Evolutionary conservation across 352 stramenopile species (phyloP).

Genomic region (Phytophthora vignae): DNA sequence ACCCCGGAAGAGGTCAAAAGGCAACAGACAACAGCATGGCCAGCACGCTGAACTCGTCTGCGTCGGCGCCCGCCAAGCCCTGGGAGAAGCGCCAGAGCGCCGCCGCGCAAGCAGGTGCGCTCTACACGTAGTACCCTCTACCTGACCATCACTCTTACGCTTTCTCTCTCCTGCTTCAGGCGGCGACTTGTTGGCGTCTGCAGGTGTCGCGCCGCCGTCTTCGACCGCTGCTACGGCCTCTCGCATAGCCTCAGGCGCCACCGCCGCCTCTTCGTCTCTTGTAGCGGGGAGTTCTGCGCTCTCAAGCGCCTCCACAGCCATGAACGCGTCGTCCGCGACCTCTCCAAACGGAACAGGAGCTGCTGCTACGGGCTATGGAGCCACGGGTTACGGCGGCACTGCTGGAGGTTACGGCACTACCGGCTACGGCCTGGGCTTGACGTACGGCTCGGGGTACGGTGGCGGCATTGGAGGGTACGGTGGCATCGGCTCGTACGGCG

Average conservation of each 20-base stretch:
- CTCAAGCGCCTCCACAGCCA: conserved; percentile 12
- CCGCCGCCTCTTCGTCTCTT: conserved; percentile 7
- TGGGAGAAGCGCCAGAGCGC: conserved; percentile 52
- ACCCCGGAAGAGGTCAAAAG: neutral
- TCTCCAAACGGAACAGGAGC: conserved; percentile 26
- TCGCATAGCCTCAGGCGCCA: neutral
- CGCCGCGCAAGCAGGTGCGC: conserved; percentile 38
- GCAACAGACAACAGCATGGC: conserved; percentile 20
- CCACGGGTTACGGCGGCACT: conserved; percentile 31
- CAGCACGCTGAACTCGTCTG: conserved; percentile 35
- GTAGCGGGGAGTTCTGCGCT: neutral
- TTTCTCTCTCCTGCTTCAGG: conserved; percentile 1
- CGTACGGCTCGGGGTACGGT: conserved; percentile 41
- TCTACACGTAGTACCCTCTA: neutral
- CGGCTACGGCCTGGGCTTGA: conserved; percentile 36
- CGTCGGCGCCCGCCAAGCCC: conserved; percentile 47
- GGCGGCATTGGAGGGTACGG: conserved; percentile 38
- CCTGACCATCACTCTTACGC: conserved; percentile 13
- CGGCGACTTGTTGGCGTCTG: conserved; percentile 22
- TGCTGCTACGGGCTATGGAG: conserved; percentile 25
- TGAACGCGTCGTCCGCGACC: conserved; percentile 15
- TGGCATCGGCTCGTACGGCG: conserved; percentile 42
- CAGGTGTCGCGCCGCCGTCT: conserved; percentile 26
- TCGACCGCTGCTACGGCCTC: neutral
- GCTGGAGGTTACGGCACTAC: conserved; percentile 35